A percentile compares a stretch with the other conserved stretches of the same genome.
phyloP scores from a whole-genome alignment of 495 filamentous ascomycete genomes.

The Penicillium parvum region DNA sequence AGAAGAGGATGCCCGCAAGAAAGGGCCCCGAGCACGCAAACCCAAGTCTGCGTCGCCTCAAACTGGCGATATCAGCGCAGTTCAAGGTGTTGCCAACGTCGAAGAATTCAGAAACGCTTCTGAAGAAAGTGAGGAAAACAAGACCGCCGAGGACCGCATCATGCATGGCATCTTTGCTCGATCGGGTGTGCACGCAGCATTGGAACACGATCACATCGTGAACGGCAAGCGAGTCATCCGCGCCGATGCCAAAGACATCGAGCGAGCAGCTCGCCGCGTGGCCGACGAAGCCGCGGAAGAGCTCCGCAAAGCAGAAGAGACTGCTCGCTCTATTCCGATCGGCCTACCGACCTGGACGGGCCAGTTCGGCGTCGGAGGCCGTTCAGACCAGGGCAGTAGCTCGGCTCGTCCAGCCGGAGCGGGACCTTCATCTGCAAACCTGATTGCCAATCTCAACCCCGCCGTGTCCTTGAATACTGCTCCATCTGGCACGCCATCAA shows the following conservation, averaged over 20 bases:
- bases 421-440: constrained; percentile 51
- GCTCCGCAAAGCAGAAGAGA: constrained; percentile 67
- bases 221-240: constrained; percentile 57
- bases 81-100: constrained; percentile 56
- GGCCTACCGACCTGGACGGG: constrained; percentile 96
- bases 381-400: constrained; percentile 36
- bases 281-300: constrained; percentile 72
- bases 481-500: constrained; percentile 18
- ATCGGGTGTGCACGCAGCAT: constrained; percentile 75
- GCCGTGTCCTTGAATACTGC: neutral
- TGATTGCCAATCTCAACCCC: constrained; percentile 52
- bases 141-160: constrained; percentile 56
- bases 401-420: constrained; percentile 31
- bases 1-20: constrained; percentile 1
- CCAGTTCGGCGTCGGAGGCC: constrained; percentile 67
- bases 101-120: constrained; percentile 49
- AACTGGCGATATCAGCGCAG: constrained; percentile 39
- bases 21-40: constrained; percentile 9
- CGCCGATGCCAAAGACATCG: constrained; percentile 68
- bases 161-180: constrained; percentile 84
- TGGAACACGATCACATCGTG: constrained; percentile 88
- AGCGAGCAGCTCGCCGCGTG: constrained; percentile 72
- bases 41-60: constrained; percentile 12
- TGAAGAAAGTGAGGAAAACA: constrained; percentile 38
- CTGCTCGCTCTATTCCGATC: constrained; percentile 64